phyloP scores from a whole-genome alignment of 2,329 filamentous ascomycete genomes.

The Penicillium hesseltinei region DNA sequence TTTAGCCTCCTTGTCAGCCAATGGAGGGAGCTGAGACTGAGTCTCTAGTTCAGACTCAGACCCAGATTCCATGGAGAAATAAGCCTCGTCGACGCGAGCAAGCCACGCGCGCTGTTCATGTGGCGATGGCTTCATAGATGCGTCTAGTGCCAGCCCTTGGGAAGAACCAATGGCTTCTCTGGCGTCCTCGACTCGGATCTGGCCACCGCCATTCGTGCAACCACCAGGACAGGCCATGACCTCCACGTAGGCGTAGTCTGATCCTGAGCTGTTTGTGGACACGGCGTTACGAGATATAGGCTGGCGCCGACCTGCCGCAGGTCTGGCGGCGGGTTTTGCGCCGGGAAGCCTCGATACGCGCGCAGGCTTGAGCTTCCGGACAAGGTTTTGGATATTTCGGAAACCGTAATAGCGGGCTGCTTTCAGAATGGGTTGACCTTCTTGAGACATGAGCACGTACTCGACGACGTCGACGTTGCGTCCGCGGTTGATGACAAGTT shows the following conservation, averaged over 20 bases:
- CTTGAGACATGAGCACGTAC: conserved; percentile 64
- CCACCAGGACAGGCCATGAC: conserved; percentile 99
- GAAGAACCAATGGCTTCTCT: conserved; percentile 25
- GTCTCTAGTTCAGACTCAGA: conserved; percentile 38
- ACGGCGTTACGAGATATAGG: conserved; percentile 34
- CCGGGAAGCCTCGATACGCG: conserved; percentile 77
- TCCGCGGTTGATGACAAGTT: conserved; percentile 69
- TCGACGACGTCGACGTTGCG: conserved; percentile 91
- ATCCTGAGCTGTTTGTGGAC: conserved; percentile 26
- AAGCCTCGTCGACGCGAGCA: conserved; percentile 79
- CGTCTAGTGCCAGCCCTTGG: conserved; percentile 19
- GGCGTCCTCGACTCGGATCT: conserved; percentile 86
- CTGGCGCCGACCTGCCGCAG: conserved; percentile 31
- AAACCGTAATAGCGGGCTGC: conserved; percentile 95
- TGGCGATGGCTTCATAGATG: conserved; percentile 60
- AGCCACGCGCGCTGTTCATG: conserved; percentile 86
- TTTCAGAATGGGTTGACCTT: conserved; percentile 64
- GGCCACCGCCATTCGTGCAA: conserved; percentile 95
- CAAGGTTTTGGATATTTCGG: conserved; percentile 96
- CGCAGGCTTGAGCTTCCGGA: conserved; percentile 83
- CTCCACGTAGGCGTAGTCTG: conserved; percentile 89
- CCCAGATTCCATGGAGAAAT: conserved; percentile 72
- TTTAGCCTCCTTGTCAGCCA: conserved; percentile 27
- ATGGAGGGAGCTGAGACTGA: conserved; percentile 25
- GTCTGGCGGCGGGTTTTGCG: conserved; percentile 52